Evolutionary conservation across 106 monocot genomes (phyloP).

Genomic region (Gastrodia elata): DNA sequence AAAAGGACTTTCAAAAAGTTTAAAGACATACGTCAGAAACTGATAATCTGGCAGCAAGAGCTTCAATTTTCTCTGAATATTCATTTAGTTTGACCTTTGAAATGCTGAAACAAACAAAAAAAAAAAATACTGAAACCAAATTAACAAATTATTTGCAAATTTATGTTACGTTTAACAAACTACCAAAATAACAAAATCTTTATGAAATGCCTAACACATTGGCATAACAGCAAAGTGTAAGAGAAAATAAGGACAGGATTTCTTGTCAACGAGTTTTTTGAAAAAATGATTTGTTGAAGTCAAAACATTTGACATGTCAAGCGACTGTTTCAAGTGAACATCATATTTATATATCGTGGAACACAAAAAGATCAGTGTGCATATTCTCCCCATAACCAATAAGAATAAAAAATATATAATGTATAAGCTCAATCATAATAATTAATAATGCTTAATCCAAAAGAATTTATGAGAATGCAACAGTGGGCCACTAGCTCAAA

Average conservation of each 20-base stretch:
- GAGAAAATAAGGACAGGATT: neutral
- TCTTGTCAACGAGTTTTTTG: neutral
- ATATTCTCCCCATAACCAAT: too few species aligned
- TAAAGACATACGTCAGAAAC: constrained; percentile 24
- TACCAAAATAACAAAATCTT: neutral
- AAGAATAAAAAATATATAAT: too few species aligned
- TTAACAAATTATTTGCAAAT: neutral
- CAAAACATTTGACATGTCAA: too few species aligned
- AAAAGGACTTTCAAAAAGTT: neutral
- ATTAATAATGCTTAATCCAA: too few species aligned
- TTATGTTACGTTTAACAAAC: neutral
- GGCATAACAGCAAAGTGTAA: neutral
- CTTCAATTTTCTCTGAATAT: constrained; percentile 68
- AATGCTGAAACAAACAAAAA: constrained; percentile 31
- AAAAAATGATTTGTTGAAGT: too few species aligned
- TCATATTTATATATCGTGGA: too few species aligned
- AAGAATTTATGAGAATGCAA: too few species aligned
- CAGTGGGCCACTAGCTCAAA: too few species aligned
- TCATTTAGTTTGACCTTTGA: constrained; percentile 70
- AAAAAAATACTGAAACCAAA: neutral
- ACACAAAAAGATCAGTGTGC: too few species aligned
- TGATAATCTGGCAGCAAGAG: constrained; percentile 60
- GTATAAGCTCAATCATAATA: too few species aligned
- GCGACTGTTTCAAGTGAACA: too few species aligned
- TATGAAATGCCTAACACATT: neutral